These are phyloP conservation scores for Pyricularia pennisetigena DNA, from an alignment of 2,329 filamentous ascomycete genomes.

Conservation along the genomic window DNA sequence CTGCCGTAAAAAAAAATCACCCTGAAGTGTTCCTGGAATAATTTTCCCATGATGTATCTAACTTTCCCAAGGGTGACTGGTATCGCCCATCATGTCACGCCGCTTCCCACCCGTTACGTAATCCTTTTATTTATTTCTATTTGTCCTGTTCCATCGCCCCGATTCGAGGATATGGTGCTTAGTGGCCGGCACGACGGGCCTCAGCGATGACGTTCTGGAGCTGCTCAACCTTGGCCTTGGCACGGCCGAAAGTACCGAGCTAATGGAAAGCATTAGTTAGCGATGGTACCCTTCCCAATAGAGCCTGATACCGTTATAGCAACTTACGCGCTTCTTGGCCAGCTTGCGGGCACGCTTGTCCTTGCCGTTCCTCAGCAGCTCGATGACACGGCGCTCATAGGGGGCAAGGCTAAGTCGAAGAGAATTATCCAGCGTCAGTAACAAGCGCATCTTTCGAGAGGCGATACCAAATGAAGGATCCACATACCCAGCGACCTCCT, in stretches of 20 bases:
- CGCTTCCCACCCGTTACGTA: background rate
- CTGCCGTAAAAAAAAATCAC: background rate
- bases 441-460: background rate
- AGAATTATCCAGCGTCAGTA: slow-evolving; percentile 7
- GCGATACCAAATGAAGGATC: background rate
- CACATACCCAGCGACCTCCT: slow-evolving; percentile 91
- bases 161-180: slow-evolving; percentile 19
- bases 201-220: slow-evolving; percentile 97
- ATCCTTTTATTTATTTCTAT: background rate
- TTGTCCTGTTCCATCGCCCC: background rate
- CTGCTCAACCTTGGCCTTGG: slow-evolving; percentile 99
- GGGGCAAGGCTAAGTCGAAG: slow-evolving; percentile 57
- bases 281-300: background rate
- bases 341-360: slow-evolving; percentile 99
- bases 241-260: slow-evolving; percentile 97
- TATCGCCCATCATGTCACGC: background rate
- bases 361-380: slow-evolving; percentile 97
- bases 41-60: background rate
- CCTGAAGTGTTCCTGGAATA: background rate
- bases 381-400: slow-evolving; percentile 98
- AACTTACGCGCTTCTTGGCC: slow-evolving; percentile 92
- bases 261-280: slow-evolving; percentile 27
- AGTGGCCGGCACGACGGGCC: slow-evolving; percentile 61
- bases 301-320: slow-evolving; percentile 1
- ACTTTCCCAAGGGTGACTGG: background rate